Conservation (phyloP, 176 grass and related monocot species). For the Olyra latifolia region DNA sequence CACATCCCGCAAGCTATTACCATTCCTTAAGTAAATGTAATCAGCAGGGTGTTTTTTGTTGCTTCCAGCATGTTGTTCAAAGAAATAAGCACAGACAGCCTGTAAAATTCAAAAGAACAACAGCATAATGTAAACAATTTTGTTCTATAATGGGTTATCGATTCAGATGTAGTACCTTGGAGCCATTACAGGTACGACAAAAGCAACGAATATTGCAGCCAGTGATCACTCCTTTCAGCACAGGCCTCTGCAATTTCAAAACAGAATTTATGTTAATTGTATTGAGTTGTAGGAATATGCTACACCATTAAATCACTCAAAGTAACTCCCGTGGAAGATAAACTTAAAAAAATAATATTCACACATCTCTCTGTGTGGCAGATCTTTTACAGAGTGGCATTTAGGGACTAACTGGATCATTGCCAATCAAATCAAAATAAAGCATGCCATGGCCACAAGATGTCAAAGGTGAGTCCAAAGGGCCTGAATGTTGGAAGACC, state of each 20-base stretch:
- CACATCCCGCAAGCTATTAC: constrained; percentile 67
- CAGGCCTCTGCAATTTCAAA: constrained; percentile 56
- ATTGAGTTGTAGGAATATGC: neutral
- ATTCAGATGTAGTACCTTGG: constrained; percentile 46
- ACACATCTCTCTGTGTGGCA: neutral
- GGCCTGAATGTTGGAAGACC: neutral
- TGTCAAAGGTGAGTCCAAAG: neutral
- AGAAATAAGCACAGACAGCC: constrained; percentile 61
- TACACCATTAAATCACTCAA: constrained; percentile 10
- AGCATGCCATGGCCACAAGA: neutral
- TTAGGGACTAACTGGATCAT: neutral
- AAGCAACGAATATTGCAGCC: constrained; percentile 65
- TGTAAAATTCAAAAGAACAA: constrained; percentile 39
- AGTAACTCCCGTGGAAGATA: neutral
- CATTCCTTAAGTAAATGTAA: constrained; percentile 65
- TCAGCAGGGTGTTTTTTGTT: constrained; percentile 76
- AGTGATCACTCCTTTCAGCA: constrained; percentile 65
- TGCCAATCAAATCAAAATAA: constrained; percentile 11
- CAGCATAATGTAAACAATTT: constrained; percentile 21
- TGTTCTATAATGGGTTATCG: neutral
- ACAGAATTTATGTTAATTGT: constrained; percentile 25
- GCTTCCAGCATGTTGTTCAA: constrained; percentile 81
- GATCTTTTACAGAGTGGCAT: neutral
- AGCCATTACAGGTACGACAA: constrained; percentile 58
- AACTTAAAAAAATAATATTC: neutral